Conservation (phyloP, 2,329 filamentous ascomycete genomes). For the Venturia effusa region DNA sequence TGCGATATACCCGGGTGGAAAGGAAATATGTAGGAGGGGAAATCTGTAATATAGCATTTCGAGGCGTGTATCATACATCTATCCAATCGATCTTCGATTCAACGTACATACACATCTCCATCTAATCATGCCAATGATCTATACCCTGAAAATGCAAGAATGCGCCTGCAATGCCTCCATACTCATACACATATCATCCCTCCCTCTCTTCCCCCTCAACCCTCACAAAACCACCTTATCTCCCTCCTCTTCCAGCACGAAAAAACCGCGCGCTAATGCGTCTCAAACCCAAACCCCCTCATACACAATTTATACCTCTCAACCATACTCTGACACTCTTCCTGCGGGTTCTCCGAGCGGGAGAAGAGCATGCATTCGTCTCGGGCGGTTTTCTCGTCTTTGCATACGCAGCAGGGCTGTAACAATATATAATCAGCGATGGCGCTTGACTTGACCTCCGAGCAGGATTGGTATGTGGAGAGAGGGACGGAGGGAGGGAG, state of each 20-base stretch:
- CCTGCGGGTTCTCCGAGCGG: slow-evolving; percentile 66
- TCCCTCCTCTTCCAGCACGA: not conserved
- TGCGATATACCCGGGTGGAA: slow-evolving; percentile 5
- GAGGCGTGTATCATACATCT: not conserved
- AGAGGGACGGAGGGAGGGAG: not conserved
- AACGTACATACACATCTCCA: not conserved
- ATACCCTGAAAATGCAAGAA: not conserved
- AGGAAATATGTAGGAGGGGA: not conserved
- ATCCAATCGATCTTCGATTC: not conserved
- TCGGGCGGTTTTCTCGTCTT: slow-evolving; percentile 79
- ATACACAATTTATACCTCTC: slow-evolving; percentile 85
- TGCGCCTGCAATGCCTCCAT: not conserved
- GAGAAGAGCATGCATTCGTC: slow-evolving; percentile 99
- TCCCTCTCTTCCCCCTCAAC: not conserved
- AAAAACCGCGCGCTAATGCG: slow-evolving; percentile 22
- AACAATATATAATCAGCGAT: not conserved
- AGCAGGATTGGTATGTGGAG: not conserved
- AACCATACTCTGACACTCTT: slow-evolving; percentile 73
- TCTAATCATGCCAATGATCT: not conserved
- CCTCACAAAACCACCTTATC: too few species aligned
- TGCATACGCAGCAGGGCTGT: slow-evolving; percentile 96
- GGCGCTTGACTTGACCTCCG: too few species aligned
- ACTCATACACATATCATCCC: not conserved
- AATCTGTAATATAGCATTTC: slow-evolving; percentile 3
- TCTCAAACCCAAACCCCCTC: slow-evolving; percentile 82